phyloP scores from a whole-genome alignment of 306 rosid species.

The Pachyrhizus erosus region DNA sequence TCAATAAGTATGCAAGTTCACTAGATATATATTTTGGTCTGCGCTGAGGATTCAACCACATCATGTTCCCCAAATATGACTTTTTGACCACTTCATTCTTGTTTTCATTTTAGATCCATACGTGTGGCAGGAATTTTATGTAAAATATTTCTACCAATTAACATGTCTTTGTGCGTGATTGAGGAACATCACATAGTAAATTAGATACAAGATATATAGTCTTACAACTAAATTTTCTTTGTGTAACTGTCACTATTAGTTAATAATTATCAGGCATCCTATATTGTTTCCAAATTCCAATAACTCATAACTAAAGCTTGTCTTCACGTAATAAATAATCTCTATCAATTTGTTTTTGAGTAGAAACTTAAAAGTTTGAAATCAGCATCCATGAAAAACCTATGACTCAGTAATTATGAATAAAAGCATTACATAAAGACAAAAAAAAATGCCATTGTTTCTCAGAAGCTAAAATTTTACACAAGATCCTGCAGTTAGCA shows the following conservation, averaged over 20 bases:
- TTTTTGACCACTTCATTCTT: neutral
- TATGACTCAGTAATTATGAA: constrained; percentile 31
- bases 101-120: neutral
- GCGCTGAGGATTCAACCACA: neutral
- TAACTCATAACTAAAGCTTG: constrained; percentile 1
- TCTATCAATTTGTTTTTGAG: neutral
- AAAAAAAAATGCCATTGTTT: neutral
- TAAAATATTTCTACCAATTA: neutral
- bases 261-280: neutral
- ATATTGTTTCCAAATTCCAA: constrained; percentile 20
- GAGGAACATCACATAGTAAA: neutral
- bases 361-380: constrained; percentile 3
- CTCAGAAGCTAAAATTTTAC: constrained; percentile 28
- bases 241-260: neutral
- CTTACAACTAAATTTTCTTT: too few relatives aligned
- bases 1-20: neutral
- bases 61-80: constrained; percentile 24
- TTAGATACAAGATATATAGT: too few relatives aligned
- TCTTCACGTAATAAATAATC: neutral
- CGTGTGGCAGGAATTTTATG: neutral
- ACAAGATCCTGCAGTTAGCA: neutral
- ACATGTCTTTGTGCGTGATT: neutral
- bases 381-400: neutral
- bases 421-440: constrained; percentile 15
- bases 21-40: neutral